These are phyloP conservation scores for Neurospora terricola DNA, from an alignment of 495 filamentous ascomycete species.

Conservation along the genomic window DNA sequence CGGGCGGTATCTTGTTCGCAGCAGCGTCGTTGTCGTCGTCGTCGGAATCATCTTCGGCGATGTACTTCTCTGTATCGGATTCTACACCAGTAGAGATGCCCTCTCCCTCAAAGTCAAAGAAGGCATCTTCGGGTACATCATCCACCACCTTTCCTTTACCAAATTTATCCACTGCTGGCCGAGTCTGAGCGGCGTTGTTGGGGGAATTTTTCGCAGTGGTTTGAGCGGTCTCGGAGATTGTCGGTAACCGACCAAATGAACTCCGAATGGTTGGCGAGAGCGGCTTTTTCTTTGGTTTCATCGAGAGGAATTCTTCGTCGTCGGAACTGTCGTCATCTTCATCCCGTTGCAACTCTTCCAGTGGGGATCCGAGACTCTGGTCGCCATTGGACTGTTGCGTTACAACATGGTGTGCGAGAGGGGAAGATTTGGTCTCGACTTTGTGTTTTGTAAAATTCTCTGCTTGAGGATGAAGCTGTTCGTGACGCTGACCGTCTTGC, in stretches of 20 bases:
- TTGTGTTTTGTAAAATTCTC: background rate
- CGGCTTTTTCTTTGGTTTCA: constrained; percentile 14
- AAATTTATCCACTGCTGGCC: background rate
- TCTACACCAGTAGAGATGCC: background rate
- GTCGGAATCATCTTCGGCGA: constrained; percentile 8
- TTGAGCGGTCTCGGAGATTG: constrained; percentile 4
- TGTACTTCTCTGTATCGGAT: constrained; percentile 11
- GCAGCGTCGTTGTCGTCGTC: constrained; percentile 13
- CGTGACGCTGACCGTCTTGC: background rate
- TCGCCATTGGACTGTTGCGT: background rate
- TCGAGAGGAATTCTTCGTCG: constrained; percentile 25
- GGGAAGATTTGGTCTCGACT: background rate
- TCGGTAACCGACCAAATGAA: constrained; percentile 6
- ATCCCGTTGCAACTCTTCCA: constrained; percentile 16
- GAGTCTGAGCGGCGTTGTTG: background rate
- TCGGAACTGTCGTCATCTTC: constrained; percentile 14
- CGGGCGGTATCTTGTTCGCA: constrained; percentile 1
- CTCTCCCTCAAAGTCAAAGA: constrained; percentile 22
- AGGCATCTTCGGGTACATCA: constrained; percentile 9
- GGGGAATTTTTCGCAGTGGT: background rate
- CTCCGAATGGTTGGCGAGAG: constrained; percentile 7
- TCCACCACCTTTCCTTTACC: background rate
- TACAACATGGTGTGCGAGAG: background rate
- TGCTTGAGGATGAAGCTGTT: background rate
- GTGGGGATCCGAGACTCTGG: constrained; percentile 8